phyloP scores from a whole-genome alignment of 2,329 filamentous ascomycete genomes.

The Didymella sp. region DNA sequence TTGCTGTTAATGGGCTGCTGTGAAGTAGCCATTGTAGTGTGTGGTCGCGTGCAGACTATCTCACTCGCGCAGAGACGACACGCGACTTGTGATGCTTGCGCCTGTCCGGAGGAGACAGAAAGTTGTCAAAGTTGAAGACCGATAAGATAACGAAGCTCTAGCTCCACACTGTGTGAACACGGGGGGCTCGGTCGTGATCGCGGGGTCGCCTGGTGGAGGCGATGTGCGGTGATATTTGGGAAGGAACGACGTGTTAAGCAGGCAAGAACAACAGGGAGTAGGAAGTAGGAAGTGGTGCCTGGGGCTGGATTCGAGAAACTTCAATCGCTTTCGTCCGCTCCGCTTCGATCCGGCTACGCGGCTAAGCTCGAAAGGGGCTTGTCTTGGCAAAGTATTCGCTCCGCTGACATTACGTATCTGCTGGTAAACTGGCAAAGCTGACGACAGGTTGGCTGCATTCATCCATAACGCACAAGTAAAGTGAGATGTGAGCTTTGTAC shows the following conservation, averaged over 20 bases:
- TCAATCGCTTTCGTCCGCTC: slow-evolving; percentile 28
- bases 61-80: slow-evolving; percentile 18
- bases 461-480: neutral
- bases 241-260: slow-evolving; percentile 20
- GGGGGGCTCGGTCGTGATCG: slow-evolving; percentile 14
- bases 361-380: slow-evolving; percentile 35
- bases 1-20: slow-evolving; percentile 41
- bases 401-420: slow-evolving; percentile 18
- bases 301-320: slow-evolving; percentile 23
- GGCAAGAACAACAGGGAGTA: slow-evolving; percentile 3
- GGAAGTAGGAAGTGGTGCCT: slow-evolving; percentile 19
- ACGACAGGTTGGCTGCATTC: slow-evolving; percentile 1
- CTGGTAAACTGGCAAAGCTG: slow-evolving; percentile 2
- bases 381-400: slow-evolving; percentile 14
- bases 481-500: slow-evolving; percentile 5
- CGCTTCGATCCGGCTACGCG: slow-evolving; percentile 33
- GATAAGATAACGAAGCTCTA: slow-evolving; percentile 49
- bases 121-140: slow-evolving; percentile 36
- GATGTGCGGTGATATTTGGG: neutral
- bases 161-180: slow-evolving; percentile 10
- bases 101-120: slow-evolving; percentile 24
- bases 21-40: slow-evolving; percentile 37
- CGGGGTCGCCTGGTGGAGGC: slow-evolving; percentile 11
- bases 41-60: slow-evolving; percentile 9
- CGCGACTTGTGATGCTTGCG: slow-evolving; percentile 13